phyloP scores from a whole-genome alignment of 768 basidiomycete species.

The Tricholoma sp. region DNA sequence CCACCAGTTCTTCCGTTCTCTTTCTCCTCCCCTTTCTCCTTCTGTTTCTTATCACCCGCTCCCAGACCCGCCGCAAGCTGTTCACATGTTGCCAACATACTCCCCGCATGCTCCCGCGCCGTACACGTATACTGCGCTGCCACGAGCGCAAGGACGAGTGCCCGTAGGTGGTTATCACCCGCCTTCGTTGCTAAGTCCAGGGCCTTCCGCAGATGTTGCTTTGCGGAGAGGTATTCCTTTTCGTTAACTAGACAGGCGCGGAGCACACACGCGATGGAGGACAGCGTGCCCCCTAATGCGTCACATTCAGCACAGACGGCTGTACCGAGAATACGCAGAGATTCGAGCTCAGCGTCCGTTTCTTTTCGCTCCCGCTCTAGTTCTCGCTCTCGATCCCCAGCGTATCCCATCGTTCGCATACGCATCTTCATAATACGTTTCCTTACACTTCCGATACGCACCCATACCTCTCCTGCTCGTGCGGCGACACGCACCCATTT shows the following conservation, averaged over 20 bases:
- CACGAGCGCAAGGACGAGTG: conserved; percentile 61
- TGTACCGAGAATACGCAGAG: conserved; percentile 26
- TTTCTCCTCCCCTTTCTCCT: not conserved
- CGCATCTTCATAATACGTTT: conserved; percentile 15
- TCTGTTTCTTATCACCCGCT: conserved; percentile 21
- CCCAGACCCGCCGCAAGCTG: conserved; percentile 70
- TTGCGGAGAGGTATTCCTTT: conserved; percentile 54
- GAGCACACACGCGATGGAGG: conserved; percentile 51
- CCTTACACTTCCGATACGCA: conserved; percentile 39
- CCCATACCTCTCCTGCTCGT: conserved; percentile 44
- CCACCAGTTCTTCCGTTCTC: conserved; percentile 9
- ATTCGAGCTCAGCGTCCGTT: conserved; percentile 21
- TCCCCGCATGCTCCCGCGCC: conserved; percentile 58
- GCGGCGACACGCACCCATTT: conserved; percentile 45
- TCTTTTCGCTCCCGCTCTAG: conserved; percentile 8
- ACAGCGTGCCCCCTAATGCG: conserved; percentile 48
- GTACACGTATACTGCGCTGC: conserved; percentile 71
- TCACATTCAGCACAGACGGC: conserved; percentile 41
- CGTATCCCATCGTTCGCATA: not conserved
- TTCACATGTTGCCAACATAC: conserved; percentile 62
- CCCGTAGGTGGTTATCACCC: conserved; percentile 70
- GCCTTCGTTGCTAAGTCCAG: conserved; percentile 51
- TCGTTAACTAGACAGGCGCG: conserved; percentile 38
- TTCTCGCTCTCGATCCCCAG: not conserved
- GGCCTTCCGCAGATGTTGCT: conserved; percentile 59